These are phyloP conservation scores for Ogataea chonburiensis DNA, from an alignment of 805 yeast species.

Conservation along the genomic window DNA sequence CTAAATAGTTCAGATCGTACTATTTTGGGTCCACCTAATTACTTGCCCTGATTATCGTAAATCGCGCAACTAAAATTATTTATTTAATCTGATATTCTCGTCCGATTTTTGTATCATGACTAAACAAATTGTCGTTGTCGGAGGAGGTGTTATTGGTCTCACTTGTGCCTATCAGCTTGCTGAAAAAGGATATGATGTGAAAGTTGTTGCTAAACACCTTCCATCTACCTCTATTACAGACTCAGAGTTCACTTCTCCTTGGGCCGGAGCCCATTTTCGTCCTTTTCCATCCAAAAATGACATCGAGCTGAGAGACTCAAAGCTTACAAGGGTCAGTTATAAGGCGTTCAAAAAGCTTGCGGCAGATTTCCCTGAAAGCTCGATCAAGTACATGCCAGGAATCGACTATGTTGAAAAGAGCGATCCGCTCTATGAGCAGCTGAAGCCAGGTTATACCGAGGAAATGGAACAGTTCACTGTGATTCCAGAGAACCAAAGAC, in stretches of 20 bases:
- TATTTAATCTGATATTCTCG: not conserved
- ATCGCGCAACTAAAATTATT: too few species aligned
- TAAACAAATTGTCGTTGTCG: slow-evolving; percentile 43
- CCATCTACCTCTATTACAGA: slow-evolving; percentile 29
- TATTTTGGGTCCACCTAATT: too few species aligned
- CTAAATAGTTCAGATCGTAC: too few species aligned
- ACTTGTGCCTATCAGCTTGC: slow-evolving; percentile 46
- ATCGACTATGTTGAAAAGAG: slow-evolving; percentile 54
- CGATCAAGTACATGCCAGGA: slow-evolving; percentile 55
- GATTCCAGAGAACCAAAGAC: slow-evolving; percentile 30
- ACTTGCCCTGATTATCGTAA: too few species aligned
- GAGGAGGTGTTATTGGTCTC: slow-evolving; percentile 63
- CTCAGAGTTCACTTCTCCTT: slow-evolving; percentile 53
- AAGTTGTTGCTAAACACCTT: slow-evolving; percentile 48
- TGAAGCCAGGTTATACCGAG: slow-evolving; percentile 41
- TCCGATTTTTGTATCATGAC: slow-evolving; percentile 1
- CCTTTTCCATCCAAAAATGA: slow-evolving; percentile 55
- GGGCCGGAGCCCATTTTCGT: slow-evolving; percentile 81
- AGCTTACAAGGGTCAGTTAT: slow-evolving; percentile 49
- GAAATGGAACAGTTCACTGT: slow-evolving; percentile 39
- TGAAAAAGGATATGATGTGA: slow-evolving; percentile 34
- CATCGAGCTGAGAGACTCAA: slow-evolving; percentile 44
- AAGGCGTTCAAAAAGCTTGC: slow-evolving; percentile 42
- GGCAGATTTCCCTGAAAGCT: slow-evolving; percentile 45
- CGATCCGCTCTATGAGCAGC: slow-evolving; percentile 33